Base-by-base conservation (phyloP, 257 asterid species). In the Primulina huaijiensis region DNA sequence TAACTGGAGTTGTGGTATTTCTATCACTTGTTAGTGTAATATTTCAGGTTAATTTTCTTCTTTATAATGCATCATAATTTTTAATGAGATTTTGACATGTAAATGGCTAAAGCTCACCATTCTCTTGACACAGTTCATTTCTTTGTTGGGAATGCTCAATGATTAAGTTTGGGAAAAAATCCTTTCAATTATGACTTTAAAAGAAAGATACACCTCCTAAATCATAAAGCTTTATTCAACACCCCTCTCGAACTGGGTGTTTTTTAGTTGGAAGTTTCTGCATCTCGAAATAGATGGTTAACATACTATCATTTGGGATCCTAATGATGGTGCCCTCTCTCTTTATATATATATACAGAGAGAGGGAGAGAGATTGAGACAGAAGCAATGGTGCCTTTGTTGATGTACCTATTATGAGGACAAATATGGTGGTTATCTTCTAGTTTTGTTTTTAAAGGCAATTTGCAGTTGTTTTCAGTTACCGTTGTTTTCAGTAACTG, bases 131-230 rank as follows among this genome's bases (percentile, higher is more conserved):
- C 29, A 43, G 69, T 31, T n/a, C 17, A 14, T 31, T 62, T 40
- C 75, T 71, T 67, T 73, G 59, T 65, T 64, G 76, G 46, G 30
- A 8, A 29, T 72, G 71, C 23, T 55, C 27, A 37, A 55, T 14
- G 12, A 30, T 29, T 25, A 33, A 38, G 53, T 33, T 50, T 46
- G 71, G 62, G 1, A 23, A 53, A 55, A 69, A 6, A 27, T 27
- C 30, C 30, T 27, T 33, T 52, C 21, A 46, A 14, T 20, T 25
- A 60, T 60, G 58, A 40, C 23, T 73, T 19, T 1, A 38, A 60
- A 58, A 38, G 3, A 11, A 27, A 23, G 35, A 21, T 2, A 10
- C 9, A 8, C 27, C 23, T 58, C 56, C 58, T 57, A 60, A 67
- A 60, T 14, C 60, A 14, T 43, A 5, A 40, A 35, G 62, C 46